Conservation (phyloP, 2,329 filamentous ascomycete species). For the Amylocarpus encephaloides region DNA sequence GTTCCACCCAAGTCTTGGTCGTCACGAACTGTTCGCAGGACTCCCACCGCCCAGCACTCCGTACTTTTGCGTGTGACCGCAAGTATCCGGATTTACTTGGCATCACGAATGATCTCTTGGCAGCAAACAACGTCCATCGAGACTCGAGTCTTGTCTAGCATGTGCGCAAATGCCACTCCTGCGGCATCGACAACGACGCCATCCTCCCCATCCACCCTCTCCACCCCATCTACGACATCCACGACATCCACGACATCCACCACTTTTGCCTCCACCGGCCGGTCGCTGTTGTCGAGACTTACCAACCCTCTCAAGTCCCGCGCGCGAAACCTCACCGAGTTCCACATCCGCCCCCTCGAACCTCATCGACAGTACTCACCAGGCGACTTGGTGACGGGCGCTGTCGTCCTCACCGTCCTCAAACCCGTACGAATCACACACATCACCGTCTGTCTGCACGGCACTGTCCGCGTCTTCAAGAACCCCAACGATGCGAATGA, state of each 20-base stretch:
- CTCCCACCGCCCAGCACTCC: slow-evolving; percentile 1
- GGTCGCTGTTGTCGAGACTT: slow-evolving; percentile 36
- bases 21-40: slow-evolving; percentile 2
- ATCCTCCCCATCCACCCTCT: background rate
- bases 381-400: slow-evolving; percentile 66
- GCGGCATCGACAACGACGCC: slow-evolving; percentile 16
- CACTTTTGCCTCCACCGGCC: slow-evolving; percentile 21
- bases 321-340: slow-evolving; percentile 65
- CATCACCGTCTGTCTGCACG: slow-evolving; percentile 70
- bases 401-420: slow-evolving; percentile 64
- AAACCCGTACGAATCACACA: slow-evolving; percentile 75
- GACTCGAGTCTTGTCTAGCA: slow-evolving; percentile 22
- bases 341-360: slow-evolving; percentile 70
- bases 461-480: slow-evolving; percentile 74
- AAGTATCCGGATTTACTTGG: slow-evolving; percentile 24
- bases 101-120: slow-evolving; percentile 27
- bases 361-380: slow-evolving; percentile 71
- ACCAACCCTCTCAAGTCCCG: slow-evolving; percentile 39
- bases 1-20: slow-evolving; percentile 3
- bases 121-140: slow-evolving; percentile 24
- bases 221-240: too few relatives aligned
- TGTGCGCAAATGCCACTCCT: slow-evolving; percentile 30
- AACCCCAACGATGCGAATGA: slow-evolving; percentile 51
- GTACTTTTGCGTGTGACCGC: slow-evolving; percentile 9
- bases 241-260: slow-evolving; percentile 7